Conservation (phyloP, 2,329 filamentous ascomycete genomes). For the Conoideocrella luteorostrata region DNA sequence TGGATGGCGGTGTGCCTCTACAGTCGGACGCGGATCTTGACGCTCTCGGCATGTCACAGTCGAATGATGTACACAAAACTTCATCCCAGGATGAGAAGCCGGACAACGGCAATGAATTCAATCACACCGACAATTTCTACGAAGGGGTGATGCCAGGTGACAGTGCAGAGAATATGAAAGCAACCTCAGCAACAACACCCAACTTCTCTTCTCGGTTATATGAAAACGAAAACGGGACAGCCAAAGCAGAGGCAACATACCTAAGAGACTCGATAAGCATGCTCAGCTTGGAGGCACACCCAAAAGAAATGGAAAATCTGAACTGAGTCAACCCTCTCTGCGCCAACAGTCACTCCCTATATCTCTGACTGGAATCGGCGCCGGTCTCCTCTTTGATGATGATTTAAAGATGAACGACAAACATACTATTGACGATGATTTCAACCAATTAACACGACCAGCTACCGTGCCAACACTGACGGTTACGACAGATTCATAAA, state of each 20-base stretch:
- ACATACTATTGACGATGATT: slow-evolving; percentile 13
- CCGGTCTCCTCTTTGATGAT: slow-evolving; percentile 14
- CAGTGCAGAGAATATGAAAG: no score
- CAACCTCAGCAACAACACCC: no score
- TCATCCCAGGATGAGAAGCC: no score
- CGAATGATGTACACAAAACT: no score
- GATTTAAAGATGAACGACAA: slow-evolving; percentile 14
- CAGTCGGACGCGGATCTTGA: not conserved
- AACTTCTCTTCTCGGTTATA: no score
- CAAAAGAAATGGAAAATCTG: not conserved
- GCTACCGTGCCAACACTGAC: slow-evolving; percentile 11
- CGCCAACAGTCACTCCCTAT: slow-evolving; percentile 10
- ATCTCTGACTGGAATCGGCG: slow-evolving; percentile 20
- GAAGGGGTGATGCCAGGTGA: no score
- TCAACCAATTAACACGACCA: slow-evolving; percentile 11
- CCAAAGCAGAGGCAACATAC: no score
- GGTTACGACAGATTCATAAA: slow-evolving; percentile 14
- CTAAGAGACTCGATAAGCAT: not conserved
- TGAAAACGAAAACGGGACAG: no score
- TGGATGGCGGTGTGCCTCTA: slow-evolving; percentile 8
- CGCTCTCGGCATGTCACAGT: not conserved
- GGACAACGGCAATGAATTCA: no score
- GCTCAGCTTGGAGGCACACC: not conserved
- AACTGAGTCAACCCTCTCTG: not conserved
- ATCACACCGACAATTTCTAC: no score